Evolutionary conservation across 2,329 filamentous ascomycete species (phyloP), one percentile per base, ranked within the genome.

Genomic region (Pseudogymnoascus sp.): DNA sequence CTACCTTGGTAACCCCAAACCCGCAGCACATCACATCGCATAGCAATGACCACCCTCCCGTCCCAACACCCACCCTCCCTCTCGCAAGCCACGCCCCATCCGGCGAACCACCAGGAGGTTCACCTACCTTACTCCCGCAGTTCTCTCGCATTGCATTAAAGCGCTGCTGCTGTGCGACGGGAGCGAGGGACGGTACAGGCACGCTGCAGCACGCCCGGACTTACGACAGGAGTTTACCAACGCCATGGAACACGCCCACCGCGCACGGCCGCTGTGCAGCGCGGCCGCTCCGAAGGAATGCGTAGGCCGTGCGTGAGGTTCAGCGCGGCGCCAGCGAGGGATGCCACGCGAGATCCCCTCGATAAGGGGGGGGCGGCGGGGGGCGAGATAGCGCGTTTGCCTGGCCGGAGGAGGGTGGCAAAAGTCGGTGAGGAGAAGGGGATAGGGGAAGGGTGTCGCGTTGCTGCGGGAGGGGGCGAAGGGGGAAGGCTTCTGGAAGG

Each of bases 401-500:
- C 13, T 31, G 26, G 7, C 9, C 17, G 26, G 4, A 4, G 47
- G 50, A n/a, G n/a, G n/a, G n/a, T n/a, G n/a, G 50, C 50, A 57
- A 57, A 57, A 57, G 50, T 57, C 50, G 50, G 50, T 57, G 50
- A 57, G 28, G n/a, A 13, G 23, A 19, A 13, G 26, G 28, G 50
- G 10, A 19, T 33, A 57, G n/a, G 50, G 50, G 50, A 7, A 8
- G n/a, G 28, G 8, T 28, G 44, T 9, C 15, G 26, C n/a, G 10
- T 19, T 57, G 50, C 26, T 57, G 50, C 26, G 28, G 50, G 50
- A 57, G 28, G 26, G n/a, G 26, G 50, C 50, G 50, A 57, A 57
- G 26, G 50, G 50, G 50, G 50, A 57, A 57, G 26, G 50, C 50
- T 57, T 57, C 50, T 57, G 50, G 50, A 57, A 33, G 10, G 26